Evolutionary conservation across 768 basidiomycete genomes (phyloP), one percentile per base, ranked within the genome.

Genomic region (Boletus tylopilopsis): DNA sequence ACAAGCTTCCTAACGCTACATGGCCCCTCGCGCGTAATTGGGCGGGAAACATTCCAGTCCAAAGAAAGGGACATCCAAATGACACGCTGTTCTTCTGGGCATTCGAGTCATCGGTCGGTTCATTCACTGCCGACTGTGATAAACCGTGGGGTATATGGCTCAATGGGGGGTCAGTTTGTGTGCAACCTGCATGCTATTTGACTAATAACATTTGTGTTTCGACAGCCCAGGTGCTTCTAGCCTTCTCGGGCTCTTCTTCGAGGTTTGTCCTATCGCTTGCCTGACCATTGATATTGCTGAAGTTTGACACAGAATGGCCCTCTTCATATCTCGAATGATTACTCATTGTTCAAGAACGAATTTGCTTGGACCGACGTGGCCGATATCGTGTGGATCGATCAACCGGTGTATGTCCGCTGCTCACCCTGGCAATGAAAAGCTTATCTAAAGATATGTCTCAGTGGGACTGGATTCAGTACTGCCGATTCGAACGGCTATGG

Each of bases 111-210:
- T 64, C 67, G 1, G 57, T 69, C 16, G 82, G 80, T 6, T 85
- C 85, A 3, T 67, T 87, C 42, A 85, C 79, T 10, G 66, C 60
- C 47, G 5, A 38, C 23, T 60, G 62, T n/a, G 51, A 66, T 13
- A 71, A 81, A 18, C 85, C 86, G 2, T 87, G 86, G 86, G 77
- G 77, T 4, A 81, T 88, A 35, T 88, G 84, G 84, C 63, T 87
- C 22, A 85, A 86, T 51, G 86, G 85, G 68, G 85, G 84, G 81
- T 82, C 56, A 41, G 78, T 41, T 15, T 5, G 24, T 45, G 25
- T 47, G 12, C 16, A n/a, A 11, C 22, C 27, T 32, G 19, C 18
- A 16, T 25, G 7, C 25, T 19, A 2, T 21, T 22, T 9, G 21
- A 19, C 40, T 49, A 12, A 58, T 29, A 1, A n/a, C 40, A n/a